Conservation (phyloP, 1,284 basidiomycete genomes). For the Porodaedalea pini region DNA sequence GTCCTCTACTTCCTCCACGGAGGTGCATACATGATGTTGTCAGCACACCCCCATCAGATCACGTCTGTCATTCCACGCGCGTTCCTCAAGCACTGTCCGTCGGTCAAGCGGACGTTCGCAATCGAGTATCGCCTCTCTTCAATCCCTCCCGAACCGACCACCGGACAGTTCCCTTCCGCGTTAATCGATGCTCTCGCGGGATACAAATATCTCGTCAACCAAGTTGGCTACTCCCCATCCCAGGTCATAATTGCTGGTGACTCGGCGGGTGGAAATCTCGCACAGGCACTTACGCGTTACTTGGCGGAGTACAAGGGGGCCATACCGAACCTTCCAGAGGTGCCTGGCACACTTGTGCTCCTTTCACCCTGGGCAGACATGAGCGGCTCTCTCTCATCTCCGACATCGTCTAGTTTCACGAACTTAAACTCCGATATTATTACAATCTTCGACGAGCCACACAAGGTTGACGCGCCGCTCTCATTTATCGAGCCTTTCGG, state of each 20-base stretch:
- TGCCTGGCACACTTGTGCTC: conserved; percentile 50
- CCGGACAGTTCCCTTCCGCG: conserved; percentile 43
- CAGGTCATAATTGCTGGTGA: conserved; percentile 52
- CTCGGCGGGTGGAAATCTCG: conserved; percentile 52
- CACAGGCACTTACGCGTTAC: conserved; percentile 37
- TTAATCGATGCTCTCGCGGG: conserved; percentile 45
- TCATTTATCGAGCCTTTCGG: conserved; percentile 41
- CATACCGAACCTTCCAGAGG: conserved; percentile 34
- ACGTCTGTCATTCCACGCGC: conserved; percentile 28
- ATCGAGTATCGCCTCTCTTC: conserved; percentile 34
- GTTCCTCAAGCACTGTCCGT: conserved; percentile 22
- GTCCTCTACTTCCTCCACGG: conserved; percentile 52
- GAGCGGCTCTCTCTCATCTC: conserved; percentile 33
- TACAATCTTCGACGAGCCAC: conserved; percentile 11
- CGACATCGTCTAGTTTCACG: too few relatives aligned
- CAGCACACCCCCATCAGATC: conserved; percentile 40
- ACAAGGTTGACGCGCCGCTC: conserved; percentile 19
- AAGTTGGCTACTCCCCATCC: conserved; percentile 35
- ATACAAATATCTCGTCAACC: conserved; percentile 42
- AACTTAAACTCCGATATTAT: conserved; percentile 41
- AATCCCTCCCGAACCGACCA: conserved; percentile 24
- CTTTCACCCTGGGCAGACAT: conserved; percentile 60
- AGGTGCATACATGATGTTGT: conserved; percentile 40
- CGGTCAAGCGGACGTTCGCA: conserved; percentile 31
- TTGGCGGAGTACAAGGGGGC: conserved; percentile 27